Evolutionary conservation across 2,329 filamentous ascomycete genomes (phyloP), one percentile per base, ranked within the genome.

Genomic region (Exophiala sp.): DNA sequence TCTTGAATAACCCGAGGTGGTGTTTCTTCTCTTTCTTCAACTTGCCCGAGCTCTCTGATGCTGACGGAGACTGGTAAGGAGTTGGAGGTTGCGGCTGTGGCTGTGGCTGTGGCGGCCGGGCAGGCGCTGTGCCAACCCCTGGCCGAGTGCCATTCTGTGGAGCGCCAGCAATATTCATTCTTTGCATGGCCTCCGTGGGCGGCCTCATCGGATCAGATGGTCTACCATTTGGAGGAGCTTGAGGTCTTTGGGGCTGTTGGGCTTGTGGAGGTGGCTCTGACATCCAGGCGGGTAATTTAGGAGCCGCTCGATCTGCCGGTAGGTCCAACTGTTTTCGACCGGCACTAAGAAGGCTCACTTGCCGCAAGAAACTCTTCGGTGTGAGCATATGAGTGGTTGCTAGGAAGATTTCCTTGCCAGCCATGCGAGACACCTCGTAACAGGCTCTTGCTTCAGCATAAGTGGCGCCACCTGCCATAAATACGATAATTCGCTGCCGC

Each of bases 401-500:
- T 4, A 99, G 81, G 68, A 95, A 89, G n/a, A 97, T 76, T 63
- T 99, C 94, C 60, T 87, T 84, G 48, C 83, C 84, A 43, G 84
- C 84, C 46, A 84, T 76, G 48, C 85, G 80, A 2, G 89, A 87
- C 21, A 92, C 76, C 65, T 96, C 90, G 68, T 97, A 97, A 73
- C 94, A 99, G 10, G 85, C 81, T 24, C 94, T 84, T 32, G 89
- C 82, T 72, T 99, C 94, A 4, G 89, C 91, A 69, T 92, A 96
- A 0, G 94, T 97, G 16, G 94, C 94, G 41, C 94, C 94, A 44
- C 94, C 94, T 1, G 92, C 94, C 80, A 97, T 87, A 69, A 96
- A 97, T 12, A 97, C 86, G 55, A 99, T 88, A 50, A 97, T 81
- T 48, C 94, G 85, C 69, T 99, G 94, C 49, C 87, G 84, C 61